Conservation (phyloP, 306 rosid species). For the Begonia fuchsioides region DNA sequence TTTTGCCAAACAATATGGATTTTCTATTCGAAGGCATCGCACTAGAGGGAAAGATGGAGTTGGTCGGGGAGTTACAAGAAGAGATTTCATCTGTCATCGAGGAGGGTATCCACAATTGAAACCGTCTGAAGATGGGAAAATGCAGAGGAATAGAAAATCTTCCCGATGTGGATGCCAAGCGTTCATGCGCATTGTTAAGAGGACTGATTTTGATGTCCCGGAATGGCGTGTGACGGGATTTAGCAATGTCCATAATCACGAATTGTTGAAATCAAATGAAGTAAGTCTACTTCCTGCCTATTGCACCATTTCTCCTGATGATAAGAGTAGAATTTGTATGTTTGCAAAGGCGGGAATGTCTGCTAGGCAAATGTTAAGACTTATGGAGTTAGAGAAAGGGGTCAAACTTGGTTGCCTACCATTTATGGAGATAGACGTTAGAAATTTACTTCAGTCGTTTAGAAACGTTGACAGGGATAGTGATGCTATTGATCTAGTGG, state of each 20-base stretch:
- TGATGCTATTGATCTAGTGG: slow-evolving; percentile 73
- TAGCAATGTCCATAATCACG: slow-evolving; percentile 68
- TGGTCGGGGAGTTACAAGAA: slow-evolving; percentile 76
- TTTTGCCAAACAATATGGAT: slow-evolving; percentile 73
- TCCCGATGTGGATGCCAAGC: slow-evolving; percentile 84
- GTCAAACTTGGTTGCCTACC: slow-evolving; percentile 72
- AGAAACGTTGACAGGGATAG: slow-evolving; percentile 59
- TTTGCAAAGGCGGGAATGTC: slow-evolving; percentile 94
- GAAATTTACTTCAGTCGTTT: slow-evolving; percentile 68
- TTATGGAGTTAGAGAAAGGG: slow-evolving; percentile 83
- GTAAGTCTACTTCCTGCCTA: slow-evolving; percentile 47
- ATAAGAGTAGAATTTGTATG: slow-evolving; percentile 76
- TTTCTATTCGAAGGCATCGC: slow-evolving; percentile 74
- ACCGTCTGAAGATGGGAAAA: slow-evolving; percentile 67
- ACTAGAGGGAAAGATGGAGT: slow-evolving; percentile 89
- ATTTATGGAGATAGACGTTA: slow-evolving; percentile 68
- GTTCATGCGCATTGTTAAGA: slow-evolving; percentile 68
- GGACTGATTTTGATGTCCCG: slow-evolving; percentile 64
- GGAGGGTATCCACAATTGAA: slow-evolving; percentile 78
- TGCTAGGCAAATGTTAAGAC: slow-evolving; percentile 74
- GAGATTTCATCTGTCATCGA: slow-evolving; percentile 82
- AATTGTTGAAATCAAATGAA: slow-evolving; percentile 52
- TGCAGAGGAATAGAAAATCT: slow-evolving; percentile 75
- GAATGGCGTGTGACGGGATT: slow-evolving; percentile 94
- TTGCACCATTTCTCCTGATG: slow-evolving; percentile 63